Evolutionary conservation across 805 yeast species (phyloP), one percentile per base, ranked within the genome.

Genomic region (Hermanozyma aechmeae): DNA sequence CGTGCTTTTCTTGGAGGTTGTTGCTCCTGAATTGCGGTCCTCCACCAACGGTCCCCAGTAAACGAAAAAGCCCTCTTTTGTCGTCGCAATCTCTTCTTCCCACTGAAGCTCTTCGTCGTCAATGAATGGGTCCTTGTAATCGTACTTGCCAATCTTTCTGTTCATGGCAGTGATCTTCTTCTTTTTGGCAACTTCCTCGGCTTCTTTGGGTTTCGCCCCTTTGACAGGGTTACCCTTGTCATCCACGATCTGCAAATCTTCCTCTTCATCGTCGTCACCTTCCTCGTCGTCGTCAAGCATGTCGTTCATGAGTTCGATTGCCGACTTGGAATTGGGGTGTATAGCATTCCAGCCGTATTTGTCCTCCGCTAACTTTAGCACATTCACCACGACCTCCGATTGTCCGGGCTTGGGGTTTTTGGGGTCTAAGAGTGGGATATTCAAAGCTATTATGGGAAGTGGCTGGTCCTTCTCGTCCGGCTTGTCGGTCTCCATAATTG

Each of bases 41-140:
- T 79, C 87, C 16, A 79, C 75, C 35, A 89, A 59, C 3, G 95
- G 93, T 0, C 99, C 99, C 62, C 86, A 83, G 53, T 77, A 92
- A 0, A 92, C 96, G 42, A 89, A 92, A 50, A 87, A 92, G 2
- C 97, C 98, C 47, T 92, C 97, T 40, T 81, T 81, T 1, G 96
- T 86, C 1, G 89, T 76, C 2, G 89, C 87, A 6, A 94, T 76
- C 45, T 82, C 93, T 51, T 87, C 96, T 55, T 92, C 98, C 81
- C 92, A 81, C 33, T 75, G 71, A 42, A 86, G 61, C 55, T 92
- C 99, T 11, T 84, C 72, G 55, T 92, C 98, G 57, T 92, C 99
- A 34, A 92, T 92, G 47, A 92, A 92, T 2, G 97, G 98, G 53
- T 92, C 99, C 35, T 82, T 77, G 27, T 73, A 65, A 50, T 92